These are phyloP conservation scores for Polysphondylium violaceum DNA, from an alignment of 78 protist species.

Conservation along the genomic window DNA sequence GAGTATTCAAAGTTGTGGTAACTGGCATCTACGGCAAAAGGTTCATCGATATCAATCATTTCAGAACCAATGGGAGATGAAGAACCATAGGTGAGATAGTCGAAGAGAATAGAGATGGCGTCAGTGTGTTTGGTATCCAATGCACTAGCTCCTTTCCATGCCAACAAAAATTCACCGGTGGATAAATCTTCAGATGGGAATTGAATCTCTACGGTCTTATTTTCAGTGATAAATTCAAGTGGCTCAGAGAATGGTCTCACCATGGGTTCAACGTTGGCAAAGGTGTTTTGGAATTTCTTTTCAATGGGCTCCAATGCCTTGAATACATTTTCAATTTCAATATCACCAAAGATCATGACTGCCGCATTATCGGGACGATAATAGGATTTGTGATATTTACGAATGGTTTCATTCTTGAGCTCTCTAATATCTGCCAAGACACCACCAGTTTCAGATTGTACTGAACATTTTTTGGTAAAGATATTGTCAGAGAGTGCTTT, in stretches of 20 bases:
- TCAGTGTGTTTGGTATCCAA: neutral
- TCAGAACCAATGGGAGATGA: slow-evolving; percentile 26
- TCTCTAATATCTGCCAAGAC: slow-evolving; percentile 17
- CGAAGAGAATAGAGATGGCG: neutral
- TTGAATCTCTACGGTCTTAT: neutral
- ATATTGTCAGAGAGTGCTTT: neutral
- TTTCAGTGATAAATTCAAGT: neutral
- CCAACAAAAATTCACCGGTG: neutral
- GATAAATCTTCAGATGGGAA: slow-evolving; percentile 63
- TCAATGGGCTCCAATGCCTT: slow-evolving; percentile 7
- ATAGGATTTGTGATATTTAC: slow-evolving; percentile 48
- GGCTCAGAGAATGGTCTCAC: slow-evolving; percentile 22
- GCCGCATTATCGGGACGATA: slow-evolving; percentile 62
- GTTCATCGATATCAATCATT: slow-evolving; percentile 60
- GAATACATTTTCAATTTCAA: slow-evolving; percentile 33
- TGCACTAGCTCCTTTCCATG: slow-evolving; percentile 1
- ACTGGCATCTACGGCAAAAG: slow-evolving; percentile 24
- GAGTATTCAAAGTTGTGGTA: neutral
- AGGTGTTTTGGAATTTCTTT: slow-evolving; percentile 12
- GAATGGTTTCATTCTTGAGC: slow-evolving; percentile 44
- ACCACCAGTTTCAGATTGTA: slow-evolving; percentile 76
- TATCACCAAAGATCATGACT: slow-evolving; percentile 49
- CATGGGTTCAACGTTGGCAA: slow-evolving; percentile 8
- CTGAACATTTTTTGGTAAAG: neutral
- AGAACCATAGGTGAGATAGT: slow-evolving; percentile 35